Conservation (phyloP, 306 rosid genomes). For the Begonia peltatifolia region DNA sequence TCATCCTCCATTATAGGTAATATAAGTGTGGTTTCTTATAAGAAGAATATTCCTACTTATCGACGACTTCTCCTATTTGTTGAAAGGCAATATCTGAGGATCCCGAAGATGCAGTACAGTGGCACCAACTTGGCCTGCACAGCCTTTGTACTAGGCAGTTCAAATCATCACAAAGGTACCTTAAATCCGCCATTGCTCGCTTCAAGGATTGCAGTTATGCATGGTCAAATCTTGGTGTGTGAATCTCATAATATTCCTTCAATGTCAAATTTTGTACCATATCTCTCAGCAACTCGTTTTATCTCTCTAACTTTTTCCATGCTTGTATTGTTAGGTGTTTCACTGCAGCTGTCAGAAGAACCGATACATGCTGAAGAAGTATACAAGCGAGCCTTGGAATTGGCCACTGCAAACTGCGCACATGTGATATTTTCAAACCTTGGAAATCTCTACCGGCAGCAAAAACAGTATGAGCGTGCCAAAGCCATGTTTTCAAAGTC, state of each 20-base stretch:
- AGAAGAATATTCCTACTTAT: slow-evolving; percentile 1
- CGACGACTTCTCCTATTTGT: no score
- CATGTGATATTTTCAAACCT: slow-evolving; percentile 71
- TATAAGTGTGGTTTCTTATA: slow-evolving; percentile 9
- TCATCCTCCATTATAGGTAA: no score
- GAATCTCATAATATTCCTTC: neutral
- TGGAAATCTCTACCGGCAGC: slow-evolving; percentile 76
- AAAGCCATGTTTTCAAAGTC: slow-evolving; percentile 88
- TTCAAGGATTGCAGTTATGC: slow-evolving; percentile 56
- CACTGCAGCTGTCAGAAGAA: slow-evolving; percentile 74
- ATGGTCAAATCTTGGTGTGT: slow-evolving; percentile 83
- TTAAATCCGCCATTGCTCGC: slow-evolving; percentile 70
- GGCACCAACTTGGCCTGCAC: slow-evolving; percentile 96
- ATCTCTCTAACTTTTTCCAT: slow-evolving; percentile 3
- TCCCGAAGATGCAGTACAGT: slow-evolving; percentile 81
- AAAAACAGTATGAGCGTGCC: slow-evolving; percentile 71
- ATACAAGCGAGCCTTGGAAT: slow-evolving; percentile 60
- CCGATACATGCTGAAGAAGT: slow-evolving; percentile 61
- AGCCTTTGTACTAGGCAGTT: slow-evolving; percentile 68
- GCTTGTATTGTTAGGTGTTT: slow-evolving; percentile 44
- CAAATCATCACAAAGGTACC: slow-evolving; percentile 60
- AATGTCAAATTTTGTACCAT: neutral
- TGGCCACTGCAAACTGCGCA: slow-evolving; percentile 44
- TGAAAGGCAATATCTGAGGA: slow-evolving; percentile 70
- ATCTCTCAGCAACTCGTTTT: neutral